These are phyloP conservation scores for Tremella fuciformis DNA, from an alignment of 768 basidiomycete genomes.

Conservation along the genomic window DNA sequence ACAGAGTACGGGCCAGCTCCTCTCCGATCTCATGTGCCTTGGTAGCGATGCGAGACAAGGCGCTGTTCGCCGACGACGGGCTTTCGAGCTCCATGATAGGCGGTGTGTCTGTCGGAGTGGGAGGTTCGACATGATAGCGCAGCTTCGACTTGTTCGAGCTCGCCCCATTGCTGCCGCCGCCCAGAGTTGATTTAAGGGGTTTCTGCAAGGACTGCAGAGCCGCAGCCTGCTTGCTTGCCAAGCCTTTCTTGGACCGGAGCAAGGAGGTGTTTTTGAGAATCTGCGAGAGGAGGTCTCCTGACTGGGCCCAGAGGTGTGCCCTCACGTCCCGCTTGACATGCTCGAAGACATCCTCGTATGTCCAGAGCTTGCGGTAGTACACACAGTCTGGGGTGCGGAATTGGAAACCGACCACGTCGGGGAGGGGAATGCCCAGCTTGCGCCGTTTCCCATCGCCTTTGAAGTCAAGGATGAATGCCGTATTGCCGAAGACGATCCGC, in stretches of 20 bases:
- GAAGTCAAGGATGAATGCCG: conserved; percentile 5
- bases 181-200: neutral
- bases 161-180: neutral
- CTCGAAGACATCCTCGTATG: conserved; percentile 49
- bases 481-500: conserved; percentile 62
- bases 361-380: conserved; percentile 56
- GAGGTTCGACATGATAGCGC: conserved; percentile 15
- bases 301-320: conserved; percentile 22
- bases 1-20: neutral
- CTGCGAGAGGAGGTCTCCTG: conserved; percentile 27
- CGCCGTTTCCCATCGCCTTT: conserved; percentile 4
- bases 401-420: conserved; percentile 68
- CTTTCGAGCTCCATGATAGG: neutral
- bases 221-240: conserved; percentile 14
- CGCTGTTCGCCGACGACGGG: neutral
- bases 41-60: neutral
- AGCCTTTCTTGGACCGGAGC: conserved; percentile 29
- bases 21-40: conserved; percentile 4
- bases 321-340: conserved; percentile 40
- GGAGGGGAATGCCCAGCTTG: conserved; percentile 27
- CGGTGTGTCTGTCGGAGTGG: conserved; percentile 3
- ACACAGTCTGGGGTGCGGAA: conserved; percentile 77
- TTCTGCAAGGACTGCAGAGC: neutral
- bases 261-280: conserved; percentile 28
- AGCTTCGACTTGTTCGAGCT: conserved; percentile 9